Evolutionary conservation across 768 basidiomycete species (phyloP), one percentile per base, ranked within the genome.

Genomic region (Russula emetica): DNA sequence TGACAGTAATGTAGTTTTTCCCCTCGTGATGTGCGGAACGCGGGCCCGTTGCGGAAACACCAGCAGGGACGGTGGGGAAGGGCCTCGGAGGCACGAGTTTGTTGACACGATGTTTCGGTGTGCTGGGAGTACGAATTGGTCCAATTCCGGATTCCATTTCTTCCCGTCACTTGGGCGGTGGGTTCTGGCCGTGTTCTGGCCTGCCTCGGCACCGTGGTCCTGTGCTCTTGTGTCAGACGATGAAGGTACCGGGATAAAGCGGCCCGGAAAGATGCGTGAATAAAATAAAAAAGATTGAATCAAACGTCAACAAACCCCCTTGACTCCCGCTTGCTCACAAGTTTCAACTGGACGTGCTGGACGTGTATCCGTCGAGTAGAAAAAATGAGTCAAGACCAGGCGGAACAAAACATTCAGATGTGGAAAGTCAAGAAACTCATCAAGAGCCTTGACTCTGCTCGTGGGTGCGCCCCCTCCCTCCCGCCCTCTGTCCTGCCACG

Each of bases 401-500:
- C 92, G 74, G 93, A 95, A 79, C 91, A 94, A 79, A 95, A 94
- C 74, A 95, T 94, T 73, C 91, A 93, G 82, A 91, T 94, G 86
- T 90, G 92, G 95, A 94, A 97, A 79, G 88, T 96, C 78, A 94
- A 95, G 81, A 98, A 97, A 80, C 91, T 98, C 78, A 94, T 99
- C 80, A 94, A 94, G 83, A 94, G 92, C 78, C 86, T 98, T 77
- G 92, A 98, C 74, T 80, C 87, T 55, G 94, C 97, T 63, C 85
- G 93, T 82, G 94, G 94, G 88, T 90, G 57, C 45, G 77, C 74
- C 38, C 38, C 47, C 30, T n/a, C 55, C 58, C 45, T 16, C 36
- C 38, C 22, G 49, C n/a, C 18, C 51, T 38, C 16, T 36, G 5
- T n/a, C 26, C 45, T 50, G 10, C 40, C 58, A 44, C 26, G 47